Conservation (phyloP, 768 basidiomycete genomes). For the Leccinum obscurum region DNA sequence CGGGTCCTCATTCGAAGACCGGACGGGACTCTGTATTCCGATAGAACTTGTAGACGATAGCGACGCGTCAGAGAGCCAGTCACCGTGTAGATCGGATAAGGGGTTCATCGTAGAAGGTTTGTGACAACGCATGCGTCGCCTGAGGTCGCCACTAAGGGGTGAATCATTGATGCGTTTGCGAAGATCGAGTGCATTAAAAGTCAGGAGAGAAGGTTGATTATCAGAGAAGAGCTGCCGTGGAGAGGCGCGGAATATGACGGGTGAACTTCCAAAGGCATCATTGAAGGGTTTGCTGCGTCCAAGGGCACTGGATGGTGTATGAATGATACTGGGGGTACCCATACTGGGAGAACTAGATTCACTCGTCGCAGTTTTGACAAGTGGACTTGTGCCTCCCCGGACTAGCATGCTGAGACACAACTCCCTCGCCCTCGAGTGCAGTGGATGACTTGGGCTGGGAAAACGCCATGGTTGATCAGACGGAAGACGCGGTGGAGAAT, state of each 20-base stretch:
- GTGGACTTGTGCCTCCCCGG: conserved; percentile 50
- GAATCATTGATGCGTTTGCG: conserved; percentile 46
- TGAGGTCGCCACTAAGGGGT: conserved; percentile 39
- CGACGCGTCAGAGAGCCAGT: conserved; percentile 34
- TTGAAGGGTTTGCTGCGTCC: conserved; percentile 29
- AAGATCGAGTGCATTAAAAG: conserved; percentile 32
- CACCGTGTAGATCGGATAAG: conserved; percentile 24
- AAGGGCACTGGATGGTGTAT: conserved; percentile 29
- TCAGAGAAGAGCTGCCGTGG: conserved; percentile 42
- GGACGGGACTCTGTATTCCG: conserved; percentile 26
- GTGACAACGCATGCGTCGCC: conserved; percentile 32
- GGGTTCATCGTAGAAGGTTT: conserved; percentile 32
- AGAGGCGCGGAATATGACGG: conserved; percentile 42
- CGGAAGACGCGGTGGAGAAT: conserved; percentile 71
- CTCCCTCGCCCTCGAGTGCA: conserved; percentile 65
- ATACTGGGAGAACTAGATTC: conserved; percentile 33
- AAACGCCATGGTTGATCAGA: conserved; percentile 84
- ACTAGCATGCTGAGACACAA: conserved; percentile 66
- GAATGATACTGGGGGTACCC: conserved; percentile 31
- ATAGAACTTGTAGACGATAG: conserved; percentile 25
- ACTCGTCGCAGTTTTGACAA: conserved; percentile 34
- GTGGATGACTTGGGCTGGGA: conserved; percentile 75
- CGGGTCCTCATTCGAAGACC: conserved; percentile 42
- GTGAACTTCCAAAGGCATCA: conserved; percentile 35
- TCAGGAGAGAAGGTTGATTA: conserved; percentile 34